Base-by-base conservation (phyloP, 192 early-diverging fungal species). In the Rhizophagus prolifer region DNA sequence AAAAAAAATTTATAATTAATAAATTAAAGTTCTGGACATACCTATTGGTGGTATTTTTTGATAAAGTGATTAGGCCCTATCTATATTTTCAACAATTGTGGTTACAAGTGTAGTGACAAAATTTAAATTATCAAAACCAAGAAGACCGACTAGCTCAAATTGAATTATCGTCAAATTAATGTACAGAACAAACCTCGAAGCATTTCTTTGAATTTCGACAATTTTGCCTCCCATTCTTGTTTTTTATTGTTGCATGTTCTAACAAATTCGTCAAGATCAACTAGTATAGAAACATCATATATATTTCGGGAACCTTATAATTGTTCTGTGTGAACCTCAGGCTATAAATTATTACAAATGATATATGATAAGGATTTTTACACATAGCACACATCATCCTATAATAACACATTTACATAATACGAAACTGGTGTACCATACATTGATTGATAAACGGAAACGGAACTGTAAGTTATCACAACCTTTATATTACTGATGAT, bases 41-140 rank as follows among this genome's bases (percentile, higher is more conserved):
- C 41, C 54, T 28, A 79, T 7, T 25, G 10, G 44, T 31, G 19
- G 10, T 16, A 8, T 21, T 16, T 71, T 8, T 36, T 59, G 19
- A 41, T 28, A 73, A 9, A 41, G 9, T 60, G 71, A 60, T 85
- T 87, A n/a, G n/a, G n/a, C 79, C 31, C 69, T 81, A 73, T 87
- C 84, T 60, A 94, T 89, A 69, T 88, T 89, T 14, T 88, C 77
- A 6, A 95, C 85, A 69, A 95, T 88, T 21, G 78, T 85, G 1
- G 81, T 61, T 6, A 94, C 70, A 0, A 96, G 82, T 1, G 79
- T 80, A 1, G 83, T 76, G 30, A 93, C 87, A 66, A 96, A 91
- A 38, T 91, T 89, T 54, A 96, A 81, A 72, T 90, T 90, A 14
- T 87, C 86, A 78, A 85, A 93, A 8, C 94, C 94, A 23, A 96